Percentiles rank a stretch among this genome's conserved stretches.
phyloP scores from a whole-genome alignment of 1,284 basidiomycete species.

The Amylostereum areolatum region DNA sequence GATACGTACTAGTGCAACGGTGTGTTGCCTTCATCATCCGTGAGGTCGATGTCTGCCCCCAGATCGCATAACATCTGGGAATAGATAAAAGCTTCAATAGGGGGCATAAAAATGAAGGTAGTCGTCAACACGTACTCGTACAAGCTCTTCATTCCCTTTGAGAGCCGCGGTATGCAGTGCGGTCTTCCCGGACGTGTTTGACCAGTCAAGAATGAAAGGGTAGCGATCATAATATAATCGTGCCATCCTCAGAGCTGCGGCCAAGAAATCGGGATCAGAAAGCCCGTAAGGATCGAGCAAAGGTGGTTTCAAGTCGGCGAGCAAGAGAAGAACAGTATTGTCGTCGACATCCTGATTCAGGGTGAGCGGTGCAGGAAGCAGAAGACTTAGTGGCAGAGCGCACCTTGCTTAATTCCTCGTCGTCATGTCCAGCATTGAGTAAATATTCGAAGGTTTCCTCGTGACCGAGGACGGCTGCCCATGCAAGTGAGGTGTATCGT shows the following conservation, averaged over 20 bases:
- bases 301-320: constrained; percentile 69
- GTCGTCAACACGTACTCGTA: constrained; percentile 50
- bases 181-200: constrained; percentile 83
- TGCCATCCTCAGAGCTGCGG: constrained; percentile 74
- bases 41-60: constrained; percentile 81
- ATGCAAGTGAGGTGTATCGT: constrained; percentile 81
- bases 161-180: constrained; percentile 85
- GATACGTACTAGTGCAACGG: constrained; percentile 82
- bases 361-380: not conserved
- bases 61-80: constrained; percentile 80
- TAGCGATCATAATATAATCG: constrained; percentile 76
- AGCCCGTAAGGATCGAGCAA: constrained; percentile 40
- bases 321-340: constrained; percentile 84
- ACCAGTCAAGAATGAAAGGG: constrained; percentile 85
- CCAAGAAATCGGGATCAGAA: constrained; percentile 54
- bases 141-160: constrained; percentile 85
- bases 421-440: constrained; percentile 80
- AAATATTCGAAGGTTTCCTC: constrained; percentile 90
- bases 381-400: constrained; percentile 21
- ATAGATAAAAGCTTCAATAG: constrained; percentile 7
- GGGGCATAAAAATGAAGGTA: constrained; percentile 8
- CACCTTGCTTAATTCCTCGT: constrained; percentile 84
- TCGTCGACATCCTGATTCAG: constrained; percentile 72
- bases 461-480: constrained; percentile 80
- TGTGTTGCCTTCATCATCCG: constrained; percentile 89